A percentile compares a stretch with the other conserved stretches of the same genome.
Evolutionary conservation across 441 rosid species (phyloP).

Genomic region (Erysimum pusillum): DNA sequence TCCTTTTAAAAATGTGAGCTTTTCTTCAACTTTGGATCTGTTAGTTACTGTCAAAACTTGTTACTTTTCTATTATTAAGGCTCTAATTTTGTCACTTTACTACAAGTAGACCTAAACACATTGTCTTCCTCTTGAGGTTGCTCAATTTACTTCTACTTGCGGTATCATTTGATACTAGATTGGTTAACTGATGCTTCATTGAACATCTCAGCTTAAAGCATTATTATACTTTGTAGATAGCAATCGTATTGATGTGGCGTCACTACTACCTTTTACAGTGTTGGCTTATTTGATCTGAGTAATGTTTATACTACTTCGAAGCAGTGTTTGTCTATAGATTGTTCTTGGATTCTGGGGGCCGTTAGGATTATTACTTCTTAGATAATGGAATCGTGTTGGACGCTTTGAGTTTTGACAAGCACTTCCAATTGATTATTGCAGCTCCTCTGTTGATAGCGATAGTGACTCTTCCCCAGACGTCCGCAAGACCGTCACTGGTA

Average conservation of each 20-base stretch:
- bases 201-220: conserved; percentile 15
- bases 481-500: conserved; percentile 47
- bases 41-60: conserved; percentile 28
- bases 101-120: conserved; percentile 11
- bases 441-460: conserved; percentile 54
- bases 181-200: conserved; percentile 3
- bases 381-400: conserved; percentile 6
- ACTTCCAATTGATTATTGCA: conserved; percentile 36
- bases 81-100: not conserved
- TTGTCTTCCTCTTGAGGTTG: conserved; percentile 12
- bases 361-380: not conserved
- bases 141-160: not conserved
- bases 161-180: not conserved
- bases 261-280: conserved; percentile 22
- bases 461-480: conserved; percentile 41
- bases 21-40: conserved; percentile 28
- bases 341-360: not conserved
- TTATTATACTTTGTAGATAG: conserved; percentile 10
- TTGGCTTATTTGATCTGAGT: conserved; percentile 20
- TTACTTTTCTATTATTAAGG: not conserved
- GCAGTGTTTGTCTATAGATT: not conserved
- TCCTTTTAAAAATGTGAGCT: not conserved
- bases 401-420: not conserved
- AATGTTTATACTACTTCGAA: conserved; percentile 17
- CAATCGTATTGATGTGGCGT: conserved; percentile 23